Evolutionary conservation across 2,329 filamentous ascomycete species (phyloP), one percentile per base, ranked within the genome.

Genomic region (Akanthomyces uredinophilus): DNA sequence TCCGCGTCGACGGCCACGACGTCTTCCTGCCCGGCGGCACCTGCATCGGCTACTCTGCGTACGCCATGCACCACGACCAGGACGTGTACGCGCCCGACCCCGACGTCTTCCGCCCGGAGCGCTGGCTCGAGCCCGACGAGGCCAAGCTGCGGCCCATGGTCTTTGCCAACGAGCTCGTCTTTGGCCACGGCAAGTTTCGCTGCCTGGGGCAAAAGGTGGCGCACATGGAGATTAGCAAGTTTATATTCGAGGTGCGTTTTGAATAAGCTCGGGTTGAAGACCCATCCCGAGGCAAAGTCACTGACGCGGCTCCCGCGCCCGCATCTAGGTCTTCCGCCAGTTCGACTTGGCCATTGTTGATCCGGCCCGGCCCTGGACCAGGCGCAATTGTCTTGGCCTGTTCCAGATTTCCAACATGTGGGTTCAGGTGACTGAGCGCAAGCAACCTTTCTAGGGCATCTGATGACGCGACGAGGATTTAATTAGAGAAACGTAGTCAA

Each of bases 381-480:
- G 67, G 4, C 46, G 63, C 7, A 71, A 73, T 27, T 62, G 56
- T 6, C 58, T 71, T 11, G 72, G 72, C 2, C 52, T 74, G 10
- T 72, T 72, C 46, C 57, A 67, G 2, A 71, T 72, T 29, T 70
- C 68, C 0, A 69, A 72, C 29, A 72, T 74, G 70, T 73, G 70
- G 72, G 68, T 74, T 32, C 70, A 73, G 46, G 67, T 73, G 5
- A 71, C 39, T 24, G 50, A 50, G 44, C 51, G 60, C 35, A 41
- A 41, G 49, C 29, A 39, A 46, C 8, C 24, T 6, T 27, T 39
- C 20, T 57, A 37, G 5, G 37, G 43, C n/a, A 13, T 46, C 37
- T 39, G 13, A 16, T 16, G 10, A 39, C 16, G 37, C 37, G 14
- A 39, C 11, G 37, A 39, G 8, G 37, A 39, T 39, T 16, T 39